phyloP scores from a whole-genome alignment of 176 grass and related monocot species.

The sorghum (Sorghum bicolor) region DNA sequence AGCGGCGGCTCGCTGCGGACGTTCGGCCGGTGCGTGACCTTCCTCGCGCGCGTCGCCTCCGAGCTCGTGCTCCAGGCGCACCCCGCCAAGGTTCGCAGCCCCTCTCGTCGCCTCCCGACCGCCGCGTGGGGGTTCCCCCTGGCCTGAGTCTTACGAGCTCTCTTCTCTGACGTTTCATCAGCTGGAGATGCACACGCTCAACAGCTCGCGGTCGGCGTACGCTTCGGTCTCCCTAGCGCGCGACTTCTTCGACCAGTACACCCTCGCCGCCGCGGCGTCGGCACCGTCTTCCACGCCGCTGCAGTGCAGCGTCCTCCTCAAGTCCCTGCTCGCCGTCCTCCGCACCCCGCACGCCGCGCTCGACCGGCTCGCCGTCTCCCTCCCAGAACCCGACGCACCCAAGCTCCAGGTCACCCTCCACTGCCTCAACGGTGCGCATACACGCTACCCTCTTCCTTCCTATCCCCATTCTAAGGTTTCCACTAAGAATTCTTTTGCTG shows the following conservation, averaged over 20 bases:
- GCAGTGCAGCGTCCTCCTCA: conserved; percentile 85
- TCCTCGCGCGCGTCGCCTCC: conserved; percentile 73
- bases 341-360: conserved; percentile 61
- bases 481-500: neutral
- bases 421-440: conserved; percentile 64
- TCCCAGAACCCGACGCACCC: conserved; percentile 49
- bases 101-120: neutral
- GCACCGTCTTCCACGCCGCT: conserved; percentile 42
- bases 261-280: conserved; percentile 13
- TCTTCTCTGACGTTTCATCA: conserved; percentile 32
- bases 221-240: conserved; percentile 63
- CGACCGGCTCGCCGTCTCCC: conserved; percentile 52
- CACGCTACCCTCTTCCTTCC: neutral
- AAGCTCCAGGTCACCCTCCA: conserved; percentile 86
- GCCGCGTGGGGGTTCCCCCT: neutral
- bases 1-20: conserved; percentile 64
- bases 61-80: conserved; percentile 78
- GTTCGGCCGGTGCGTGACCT: conserved; percentile 76
- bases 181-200: conserved; percentile 79
- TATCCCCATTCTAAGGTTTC: conserved; percentile 7
- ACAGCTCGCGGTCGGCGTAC: conserved; percentile 84
- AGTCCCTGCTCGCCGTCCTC: conserved; percentile 70
- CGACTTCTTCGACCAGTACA: conserved; percentile 69
- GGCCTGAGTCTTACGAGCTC: neutral
- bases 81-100: conserved; percentile 56